Evolutionary conservation across 257 asterid genomes (phyloP).

Genomic region (Striga asiatica): DNA sequence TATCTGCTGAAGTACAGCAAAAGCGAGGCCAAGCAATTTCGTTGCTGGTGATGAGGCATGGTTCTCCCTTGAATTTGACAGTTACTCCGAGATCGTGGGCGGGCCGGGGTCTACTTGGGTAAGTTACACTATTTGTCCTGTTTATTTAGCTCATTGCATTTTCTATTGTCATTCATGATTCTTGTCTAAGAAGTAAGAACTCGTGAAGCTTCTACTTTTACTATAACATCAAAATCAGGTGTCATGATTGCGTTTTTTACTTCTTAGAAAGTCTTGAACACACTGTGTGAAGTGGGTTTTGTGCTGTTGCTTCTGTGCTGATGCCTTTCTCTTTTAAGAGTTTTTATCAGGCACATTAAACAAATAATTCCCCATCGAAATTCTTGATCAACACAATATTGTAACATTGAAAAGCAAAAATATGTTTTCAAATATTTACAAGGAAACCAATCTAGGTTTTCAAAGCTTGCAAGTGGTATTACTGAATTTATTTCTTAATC

Average conservation of each 20-base stretch:
- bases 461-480: background rate
- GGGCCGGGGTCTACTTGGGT: slow-evolving; percentile 93
- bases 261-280: background rate
- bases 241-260: background rate
- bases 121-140: slow-evolving; percentile 8
- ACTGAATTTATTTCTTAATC: background rate
- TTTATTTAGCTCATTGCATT: background rate
- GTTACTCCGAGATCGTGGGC: slow-evolving; percentile 84
- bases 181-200: background rate
- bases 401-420: background rate
- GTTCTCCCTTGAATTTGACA: slow-evolving; percentile 37
- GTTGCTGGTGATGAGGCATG: slow-evolving; percentile 70
- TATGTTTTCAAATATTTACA: background rate
- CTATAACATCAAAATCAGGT: background rate
- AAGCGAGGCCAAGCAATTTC: slow-evolving; percentile 48
- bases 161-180: background rate
- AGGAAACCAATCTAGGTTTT: background rate
- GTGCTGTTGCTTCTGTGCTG: background rate
- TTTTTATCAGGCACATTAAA: background rate
- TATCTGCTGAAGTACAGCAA: slow-evolving; percentile 69
- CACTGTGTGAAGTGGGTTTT: background rate
- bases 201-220: background rate
- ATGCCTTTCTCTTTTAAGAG: background rate
- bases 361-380: background rate
- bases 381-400: background rate